Evolutionary conservation across 495 filamentous ascomycete species (phyloP).

Genomic region (Talaromyces wortmannii): DNA sequence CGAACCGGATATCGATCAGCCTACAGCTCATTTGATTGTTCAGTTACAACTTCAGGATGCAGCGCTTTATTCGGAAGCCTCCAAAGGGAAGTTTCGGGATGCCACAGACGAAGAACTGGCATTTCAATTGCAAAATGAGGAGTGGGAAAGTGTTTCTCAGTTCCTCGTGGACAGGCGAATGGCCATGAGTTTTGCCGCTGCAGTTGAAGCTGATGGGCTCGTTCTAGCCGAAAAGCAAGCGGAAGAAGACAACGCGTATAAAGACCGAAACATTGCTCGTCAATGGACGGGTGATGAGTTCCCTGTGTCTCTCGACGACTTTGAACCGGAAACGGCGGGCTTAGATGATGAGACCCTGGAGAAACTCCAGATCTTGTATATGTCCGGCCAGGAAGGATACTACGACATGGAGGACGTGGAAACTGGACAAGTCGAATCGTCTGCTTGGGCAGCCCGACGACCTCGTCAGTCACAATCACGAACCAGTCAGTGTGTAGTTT

Average conservation of each 20-base stretch:
- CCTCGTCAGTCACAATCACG: not conserved
- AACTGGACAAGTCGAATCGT: not conserved
- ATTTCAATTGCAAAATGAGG: conserved; percentile 7
- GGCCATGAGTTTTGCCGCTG: not conserved
- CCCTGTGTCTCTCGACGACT: not conserved
- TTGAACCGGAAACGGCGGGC: not conserved
- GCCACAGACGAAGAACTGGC: conserved; percentile 10
- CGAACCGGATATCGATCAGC: not conserved
- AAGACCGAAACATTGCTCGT: conserved; percentile 1
- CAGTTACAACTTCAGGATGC: not conserved
- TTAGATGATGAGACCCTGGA: not conserved
- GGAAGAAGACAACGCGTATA: not conserved
- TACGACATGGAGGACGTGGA: not conserved
- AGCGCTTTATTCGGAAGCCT: not conserved
- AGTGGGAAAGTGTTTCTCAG: conserved; percentile 2
- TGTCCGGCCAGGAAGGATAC: not conserved
- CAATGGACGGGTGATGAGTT: not conserved
- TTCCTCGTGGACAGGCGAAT: not conserved
- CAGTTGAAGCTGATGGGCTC: not conserved
- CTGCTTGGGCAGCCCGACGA: not conserved
- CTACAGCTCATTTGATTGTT: not conserved
- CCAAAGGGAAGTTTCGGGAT: not conserved
- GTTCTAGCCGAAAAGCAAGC: not conserved
- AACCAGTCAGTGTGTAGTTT: conserved; percentile 6
- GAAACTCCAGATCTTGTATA: not conserved